A percentile compares a stretch with the other conserved stretches of the same genome.
phyloP scores from a whole-genome alignment of 441 rosid species.

The Iberis amara region DNA sequence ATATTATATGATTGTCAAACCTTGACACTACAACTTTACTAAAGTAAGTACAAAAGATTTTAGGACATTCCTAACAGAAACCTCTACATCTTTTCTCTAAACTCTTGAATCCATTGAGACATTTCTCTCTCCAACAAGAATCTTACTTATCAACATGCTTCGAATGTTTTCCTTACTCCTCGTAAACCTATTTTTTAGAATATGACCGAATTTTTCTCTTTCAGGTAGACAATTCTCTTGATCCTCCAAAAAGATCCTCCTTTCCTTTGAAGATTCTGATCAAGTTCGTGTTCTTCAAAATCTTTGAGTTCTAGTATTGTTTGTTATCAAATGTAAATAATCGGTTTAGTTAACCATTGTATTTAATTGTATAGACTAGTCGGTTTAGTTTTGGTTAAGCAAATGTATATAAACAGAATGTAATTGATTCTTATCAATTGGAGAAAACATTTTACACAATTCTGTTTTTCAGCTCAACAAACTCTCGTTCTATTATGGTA shows the following conservation, averaged over 20 bases:
- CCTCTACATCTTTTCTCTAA: constrained; percentile 56
- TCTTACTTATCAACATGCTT: constrained; percentile 49
- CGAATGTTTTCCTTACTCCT: constrained; percentile 68
- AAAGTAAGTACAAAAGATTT: too few relatives aligned
- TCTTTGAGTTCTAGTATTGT: constrained; percentile 22
- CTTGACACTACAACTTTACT: too few relatives aligned
- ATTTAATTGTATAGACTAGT: too few relatives aligned
- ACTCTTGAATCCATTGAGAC: constrained; percentile 62
- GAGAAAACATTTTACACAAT: too few relatives aligned
- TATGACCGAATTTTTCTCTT: constrained; percentile 41
- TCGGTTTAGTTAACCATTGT: too few relatives aligned
- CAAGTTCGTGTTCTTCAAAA: background rate
- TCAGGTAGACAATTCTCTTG: constrained; percentile 9
- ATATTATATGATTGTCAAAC: too few relatives aligned
- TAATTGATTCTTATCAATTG: too few relatives aligned
- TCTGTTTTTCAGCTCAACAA: too few relatives aligned
- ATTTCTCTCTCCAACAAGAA: constrained; percentile 54
- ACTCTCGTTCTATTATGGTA: background rate
- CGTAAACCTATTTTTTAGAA: constrained; percentile 66
- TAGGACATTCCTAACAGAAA: too few relatives aligned
- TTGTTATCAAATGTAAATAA: constrained; percentile 11
- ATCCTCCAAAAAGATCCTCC: background rate
- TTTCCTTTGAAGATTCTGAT: constrained; percentile 1
- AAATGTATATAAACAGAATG: too few relatives aligned
- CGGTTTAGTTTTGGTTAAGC: too few relatives aligned